Base-by-base conservation (phyloP, 1,284 basidiomycete genomes). In the Termitomyces sp. region DNA sequence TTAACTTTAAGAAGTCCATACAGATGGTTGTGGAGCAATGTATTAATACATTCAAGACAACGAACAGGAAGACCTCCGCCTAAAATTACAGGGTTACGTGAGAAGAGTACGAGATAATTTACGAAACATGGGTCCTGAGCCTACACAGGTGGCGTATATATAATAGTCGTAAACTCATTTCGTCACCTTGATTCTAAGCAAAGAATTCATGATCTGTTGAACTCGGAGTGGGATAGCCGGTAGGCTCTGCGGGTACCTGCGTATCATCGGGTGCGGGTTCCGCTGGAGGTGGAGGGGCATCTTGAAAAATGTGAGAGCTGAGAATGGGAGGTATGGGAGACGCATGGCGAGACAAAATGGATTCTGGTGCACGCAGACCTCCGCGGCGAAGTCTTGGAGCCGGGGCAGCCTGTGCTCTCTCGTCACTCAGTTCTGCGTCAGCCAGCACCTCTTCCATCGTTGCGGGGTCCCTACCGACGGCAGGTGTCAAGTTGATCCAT, bases 321-420 rank as follows among this genome's bases (percentile, higher is more conserved):
- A 34, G 13, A n/a, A 46, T 28, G 5, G 21, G 3, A 43, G 42
- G 57, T 47, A 64, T 49, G 37, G 75, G 71, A 19, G 77, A 75
- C 28, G 69, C 64, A 57, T 72, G 72, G n/a, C 75, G 72, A 26
- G 76, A 67, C 5, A 80, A 60, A 55, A 84, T 64, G 1, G 76
- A 75, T 61, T 86, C 84, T 0, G 82, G 81, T 4, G 81, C 76
- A 14, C 77, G 75, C 8, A 85, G 59, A 1, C 81, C 79, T 21
- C 83, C 81, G 5, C 82, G 76, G 49, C 84, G 77, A 39, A 84
- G 66, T 46, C 82, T 74, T 13, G 80, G 80, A 11, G 62, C 59
- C 48, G 64, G 55, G 13, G 53, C 46, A 11, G 39, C 38, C 49
- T 50, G 53, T 39, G 51, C 57, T 37, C 62, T 57, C 48, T 66